phyloP scores from a whole-genome alignment of 1,284 basidiomycete species.

The Neotropicomus parvogracilis region DNA sequence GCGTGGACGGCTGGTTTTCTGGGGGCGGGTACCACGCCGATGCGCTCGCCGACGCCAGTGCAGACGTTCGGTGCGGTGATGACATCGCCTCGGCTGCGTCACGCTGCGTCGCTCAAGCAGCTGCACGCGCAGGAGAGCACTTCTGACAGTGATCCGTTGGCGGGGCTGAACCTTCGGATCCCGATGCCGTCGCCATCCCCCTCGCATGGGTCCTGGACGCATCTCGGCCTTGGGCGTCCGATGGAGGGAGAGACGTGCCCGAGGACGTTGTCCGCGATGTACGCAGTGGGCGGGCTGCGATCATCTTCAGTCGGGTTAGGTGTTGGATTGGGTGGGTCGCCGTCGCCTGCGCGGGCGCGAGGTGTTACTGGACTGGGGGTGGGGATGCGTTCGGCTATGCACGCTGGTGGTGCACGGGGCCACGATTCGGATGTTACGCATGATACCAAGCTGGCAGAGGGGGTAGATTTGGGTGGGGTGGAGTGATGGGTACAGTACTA shows the following conservation, averaged over 20 bases:
- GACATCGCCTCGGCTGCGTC: conserved; percentile 55
- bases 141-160: conserved; percentile 25
- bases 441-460: not conserved
- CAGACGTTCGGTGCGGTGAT: conserved; percentile 67
- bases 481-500: no score
- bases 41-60: conserved; percentile 31
- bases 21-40: conserved; percentile 31
- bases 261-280: conserved; percentile 57
- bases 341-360: conserved; percentile 10
- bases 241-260: conserved; percentile 34
- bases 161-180: conserved; percentile 53
- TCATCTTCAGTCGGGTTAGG: conserved; percentile 33
- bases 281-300: conserved; percentile 47
- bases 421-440: not conserved
- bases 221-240: conserved; percentile 17
- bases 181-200: conserved; percentile 44
- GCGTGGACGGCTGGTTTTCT: conserved; percentile 52
- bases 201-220: not conserved
- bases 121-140: conserved; percentile 18
- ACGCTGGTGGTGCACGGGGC: not conserved
- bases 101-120: conserved; percentile 42
- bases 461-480: conserved; percentile 20
- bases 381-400: not conserved
- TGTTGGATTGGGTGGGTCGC: conserved; percentile 19
- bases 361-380: not conserved